These are phyloP conservation scores for Trametes sp. DNA, from an alignment of 1,284 basidiomycete genomes.

Conservation along the genomic window DNA sequence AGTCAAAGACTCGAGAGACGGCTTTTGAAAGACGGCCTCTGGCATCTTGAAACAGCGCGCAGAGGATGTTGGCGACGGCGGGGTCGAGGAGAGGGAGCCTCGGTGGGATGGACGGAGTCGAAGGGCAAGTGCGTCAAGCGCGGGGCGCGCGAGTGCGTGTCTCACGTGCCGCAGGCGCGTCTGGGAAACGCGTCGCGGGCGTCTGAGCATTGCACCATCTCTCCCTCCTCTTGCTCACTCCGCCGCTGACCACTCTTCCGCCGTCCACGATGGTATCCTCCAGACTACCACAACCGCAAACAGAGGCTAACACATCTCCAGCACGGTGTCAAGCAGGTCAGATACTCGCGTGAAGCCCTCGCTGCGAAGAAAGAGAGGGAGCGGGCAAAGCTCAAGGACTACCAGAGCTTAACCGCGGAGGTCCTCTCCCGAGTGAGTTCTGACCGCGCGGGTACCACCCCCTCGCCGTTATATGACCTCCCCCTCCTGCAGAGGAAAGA, in stretches of 20 bases:
- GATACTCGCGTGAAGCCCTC: conserved; percentile 66
- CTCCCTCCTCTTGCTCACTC: conserved; percentile 12
- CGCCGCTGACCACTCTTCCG: conserved; percentile 18
- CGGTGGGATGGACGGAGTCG: conserved; percentile 9
- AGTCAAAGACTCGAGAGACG: conserved; percentile 54
- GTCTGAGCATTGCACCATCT: conserved; percentile 18
- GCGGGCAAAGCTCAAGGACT: conserved; percentile 76
- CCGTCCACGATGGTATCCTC: conserved; percentile 9
- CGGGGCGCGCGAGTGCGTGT: neutral
- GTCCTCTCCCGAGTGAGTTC: conserved; percentile 70
- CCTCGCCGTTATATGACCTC: conserved; percentile 18
- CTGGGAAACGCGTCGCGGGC: conserved; percentile 17
- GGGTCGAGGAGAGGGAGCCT: conserved; percentile 1
- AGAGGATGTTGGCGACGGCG: neutral
- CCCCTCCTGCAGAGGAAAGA: conserved; percentile 64
- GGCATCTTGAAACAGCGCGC: conserved; percentile 52
- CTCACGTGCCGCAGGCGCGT: conserved; percentile 28
- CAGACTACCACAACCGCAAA: conserved; percentile 7
- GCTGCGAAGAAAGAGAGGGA: conserved; percentile 77
- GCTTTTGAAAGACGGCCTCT: conserved; percentile 42
- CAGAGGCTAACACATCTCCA: conserved; percentile 35
- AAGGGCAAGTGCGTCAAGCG: conserved; percentile 8
- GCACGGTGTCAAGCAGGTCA: conserved; percentile 84
- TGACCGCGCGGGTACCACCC: conserved; percentile 16
- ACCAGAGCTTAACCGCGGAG: conserved; percentile 70